Evolutionary conservation across 805 yeast genomes (phyloP), one percentile per base, ranked within the genome.

Genomic region (Yarrowia sp.): DNA sequence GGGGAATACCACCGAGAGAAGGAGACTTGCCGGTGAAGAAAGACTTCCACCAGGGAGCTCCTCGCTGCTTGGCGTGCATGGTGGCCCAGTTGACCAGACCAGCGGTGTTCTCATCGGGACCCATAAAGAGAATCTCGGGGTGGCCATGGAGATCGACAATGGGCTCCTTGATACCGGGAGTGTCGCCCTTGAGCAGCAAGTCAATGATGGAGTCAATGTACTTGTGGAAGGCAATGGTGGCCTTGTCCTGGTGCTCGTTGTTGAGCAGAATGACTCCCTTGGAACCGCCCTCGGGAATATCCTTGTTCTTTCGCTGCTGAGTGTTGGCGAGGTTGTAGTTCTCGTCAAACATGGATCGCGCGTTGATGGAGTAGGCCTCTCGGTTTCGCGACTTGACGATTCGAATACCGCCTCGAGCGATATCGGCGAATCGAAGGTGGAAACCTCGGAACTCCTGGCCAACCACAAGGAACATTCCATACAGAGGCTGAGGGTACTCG

Each of bases 101-200:
- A 18, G 99, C 98, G 63, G 98, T 92, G 76, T 96, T 96, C 81
- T 93, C 99, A 79, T 93, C 99, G n/a, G 99, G 99, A 65, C 99
- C 99, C 87, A 93, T 88, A 77, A 90, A 93, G 71, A 95, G 80
- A 71, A 95, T 93, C 80, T 93, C 99, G 58, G 89, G 90, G 73
- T 88, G 83, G 65, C 85, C 84, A 75, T 90, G 87, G 65, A 90
- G 80, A 75, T 93, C 98, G 62, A 93, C 92, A 74, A 92, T 88
- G 65, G 85, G 80, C 72, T 89, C 96, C 79, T 90, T 87, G 69
- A 86, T 83, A 50, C 93, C 92, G 62, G 92, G 92, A 66, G 86
- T 80, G 72, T 79, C 74, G 64, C 87, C 88, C 67, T 84, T 85
- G 72, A 92, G 84, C 71, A 92, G 81, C 69, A 93, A 81, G 76